Evolutionary conservation across 768 basidiomycete species (phyloP).

Genomic region (Termitomyces sp.): DNA sequence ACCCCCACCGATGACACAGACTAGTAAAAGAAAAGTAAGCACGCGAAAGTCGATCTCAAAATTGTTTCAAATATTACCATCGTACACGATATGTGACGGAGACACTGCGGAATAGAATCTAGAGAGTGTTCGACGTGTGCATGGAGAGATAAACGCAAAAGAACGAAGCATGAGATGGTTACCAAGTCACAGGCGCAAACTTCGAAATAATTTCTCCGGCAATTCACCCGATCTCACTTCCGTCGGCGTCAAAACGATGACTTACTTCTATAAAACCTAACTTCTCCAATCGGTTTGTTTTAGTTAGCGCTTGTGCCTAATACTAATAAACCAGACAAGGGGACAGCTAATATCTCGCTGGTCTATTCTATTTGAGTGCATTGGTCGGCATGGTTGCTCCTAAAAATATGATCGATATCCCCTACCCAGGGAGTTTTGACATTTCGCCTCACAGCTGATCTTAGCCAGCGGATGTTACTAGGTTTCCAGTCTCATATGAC

Average conservation of each 20-base stretch:
- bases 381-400: too few species aligned
- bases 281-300: not conserved
- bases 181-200: not conserved
- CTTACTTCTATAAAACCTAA: not conserved
- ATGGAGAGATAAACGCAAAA: slow-evolving; percentile 4
- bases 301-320: not conserved
- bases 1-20: slow-evolving; percentile 87
- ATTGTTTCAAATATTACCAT: slow-evolving; percentile 5
- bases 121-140: slow-evolving; percentile 8
- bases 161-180: slow-evolving; percentile 6
- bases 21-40: slow-evolving; percentile 21
- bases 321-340: not conserved
- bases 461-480: not conserved
- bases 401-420: too few species aligned
- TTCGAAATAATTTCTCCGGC: not conserved
- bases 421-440: too few species aligned
- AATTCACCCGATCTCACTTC: not conserved
- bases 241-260: not conserved
- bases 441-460: not conserved
- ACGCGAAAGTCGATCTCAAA: not conserved
- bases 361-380: too few species aligned
- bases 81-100: slow-evolving; percentile 1
- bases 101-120: slow-evolving; percentile 5
- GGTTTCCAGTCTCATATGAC: not conserved
- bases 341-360: not conserved